Evolutionary conservation across 2,329 filamentous ascomycete genomes (phyloP), one percentile per base, ranked within the genome.

Genomic region (Parasarocladium wereldwijsianum): DNA sequence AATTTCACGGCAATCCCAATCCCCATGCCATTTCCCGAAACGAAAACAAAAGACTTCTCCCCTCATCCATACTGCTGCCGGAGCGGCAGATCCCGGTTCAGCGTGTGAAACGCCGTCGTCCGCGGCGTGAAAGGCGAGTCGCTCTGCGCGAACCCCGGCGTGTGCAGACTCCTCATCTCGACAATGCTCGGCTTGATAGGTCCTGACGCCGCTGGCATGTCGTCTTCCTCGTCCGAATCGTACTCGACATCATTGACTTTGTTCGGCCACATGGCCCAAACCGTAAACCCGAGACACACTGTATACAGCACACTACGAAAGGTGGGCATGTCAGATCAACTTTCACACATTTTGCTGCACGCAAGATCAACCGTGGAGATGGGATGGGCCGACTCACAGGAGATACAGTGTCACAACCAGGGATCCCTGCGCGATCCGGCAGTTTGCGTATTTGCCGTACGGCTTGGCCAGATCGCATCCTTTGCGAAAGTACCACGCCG

Each of bases 401-500:
- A 83, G 73, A 39, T 75, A 58, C 10, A 75, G 51, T 1, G 72
- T 73, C 13, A 70, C 60, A 10, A 66, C 76, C 41, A 83, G 77
- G 10, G 64, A 61, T 31, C 63, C 68, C 48, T 83, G 77, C 6
- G 80, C 78, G 47, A 80, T 64, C 43, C 62, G 52, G 50, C 81
- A 87, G 42, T 69, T 71, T 32, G 62, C 54, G 27, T 66, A 58
- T 17, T 66, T 64, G 29, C 52, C 54, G 36, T 62, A 62, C 5
- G 63, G 57, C 31, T 57, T 58, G 3, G 75, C 73, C 21, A 76
- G 61, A 31, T 52, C 58, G 54, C 81, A 87, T 36, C 68, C 70
- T 49, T 78, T 72, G 32, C 67, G 66, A 41, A 86, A 70, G 49
- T 85, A 86, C 81, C 81, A 87, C 6, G 78, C 66, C 16, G 70